Base-by-base conservation (phyloP, 23 red algal genomes). In the Gracilaria vermiculophylla region DNA sequence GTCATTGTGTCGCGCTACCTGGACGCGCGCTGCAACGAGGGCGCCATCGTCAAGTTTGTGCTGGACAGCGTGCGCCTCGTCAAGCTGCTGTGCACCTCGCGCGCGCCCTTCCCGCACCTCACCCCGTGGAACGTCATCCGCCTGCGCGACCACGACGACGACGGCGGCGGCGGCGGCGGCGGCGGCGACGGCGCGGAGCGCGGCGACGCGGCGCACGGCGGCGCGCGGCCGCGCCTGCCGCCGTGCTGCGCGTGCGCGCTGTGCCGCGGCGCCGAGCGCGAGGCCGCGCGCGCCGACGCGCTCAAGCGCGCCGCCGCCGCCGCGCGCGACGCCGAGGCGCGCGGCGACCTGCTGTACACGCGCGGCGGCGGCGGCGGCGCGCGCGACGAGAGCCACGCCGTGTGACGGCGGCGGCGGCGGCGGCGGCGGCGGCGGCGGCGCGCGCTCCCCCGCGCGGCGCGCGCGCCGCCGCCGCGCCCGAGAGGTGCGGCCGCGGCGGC, bases 101-200 rank as follows among this genome's bases (percentile, higher is more conserved):
- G 73, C 43, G 37, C 81, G 27, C 23, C 39, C 24, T 86, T 86
- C 48, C 37, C 81, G 5, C 62, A 86, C 33, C 61, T 86, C 33
- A 86, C 81, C 17, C 81, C 81, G 43, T 86, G 81, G 81, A 86
- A 86, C 61, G 81, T 86, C 27, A 86, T 86, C 21, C 40, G 73
- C 24, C 45, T 86, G 2, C 21, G 49, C 12, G 62, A 51, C 28
- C 42, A 78, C 70, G 20, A 76, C 39, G 51, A n/a, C 61, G 33
- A 13, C 61, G 25, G 2, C 61, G 61, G 5, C 33, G 64, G 3
- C 32, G 34, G 2, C 64, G 34, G 1, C 37, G 64, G 5, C 37
- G 64, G 1, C 54, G 54, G 3, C 21, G 54, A 2, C 54, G 54
- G 3, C 54, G 54, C 9, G 23, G 21, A 3, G n/a, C n/a, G n/a